Evolutionary conservation across 257 asterid genomes (phyloP), one percentile per base, ranked within the genome.

Genomic region (Lycium ferocissimum): DNA sequence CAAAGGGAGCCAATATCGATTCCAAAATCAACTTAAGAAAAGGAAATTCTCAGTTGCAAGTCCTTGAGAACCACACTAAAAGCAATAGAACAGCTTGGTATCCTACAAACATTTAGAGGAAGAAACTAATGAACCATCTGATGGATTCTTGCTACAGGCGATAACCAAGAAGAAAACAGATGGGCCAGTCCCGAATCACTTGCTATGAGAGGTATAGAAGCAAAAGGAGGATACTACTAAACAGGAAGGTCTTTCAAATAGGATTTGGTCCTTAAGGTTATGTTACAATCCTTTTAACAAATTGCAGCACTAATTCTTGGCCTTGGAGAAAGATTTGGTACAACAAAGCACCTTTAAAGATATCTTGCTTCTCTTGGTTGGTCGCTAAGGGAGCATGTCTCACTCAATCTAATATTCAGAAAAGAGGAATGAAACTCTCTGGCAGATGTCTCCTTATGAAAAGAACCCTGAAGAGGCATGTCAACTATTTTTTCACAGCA

Each of bases 91-190:
- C 79, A 71, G 56, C 8, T 43, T 38, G 79, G 56, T 40, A 71
- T 71, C 79, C 35, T 71, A 40, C 15, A 40, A 71, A 7, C 79
- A 71, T 71, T 71, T 71, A 71, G 56, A 43, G 33, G 79, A 71
- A 71, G 35, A 71, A 17, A 40, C 56, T 71, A 17, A 9, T 71
- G 35, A 71, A 40, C 79, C 14, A 40, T 71, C 56, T 71, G 35
- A 43, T 40, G 56, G 56, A 40, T 18, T 35, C 79, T 71, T 71
- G 54, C 33, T 71, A 40, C 56, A 20, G 15, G 79, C 8, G 35
- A 71, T 18, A 43, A 71, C 54, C 79, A 71, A 69, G 51, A 69
- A 71, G 79, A 71, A 22, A 71, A 40, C 79, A 71, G 79, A 17
- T 71, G 79, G 78, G 56, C 4, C 56, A 71, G 79, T 15, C 79